phyloP scores from a whole-genome alignment of 1,139 yeast genomes.

The Blastobotrys capitulatus region DNA sequence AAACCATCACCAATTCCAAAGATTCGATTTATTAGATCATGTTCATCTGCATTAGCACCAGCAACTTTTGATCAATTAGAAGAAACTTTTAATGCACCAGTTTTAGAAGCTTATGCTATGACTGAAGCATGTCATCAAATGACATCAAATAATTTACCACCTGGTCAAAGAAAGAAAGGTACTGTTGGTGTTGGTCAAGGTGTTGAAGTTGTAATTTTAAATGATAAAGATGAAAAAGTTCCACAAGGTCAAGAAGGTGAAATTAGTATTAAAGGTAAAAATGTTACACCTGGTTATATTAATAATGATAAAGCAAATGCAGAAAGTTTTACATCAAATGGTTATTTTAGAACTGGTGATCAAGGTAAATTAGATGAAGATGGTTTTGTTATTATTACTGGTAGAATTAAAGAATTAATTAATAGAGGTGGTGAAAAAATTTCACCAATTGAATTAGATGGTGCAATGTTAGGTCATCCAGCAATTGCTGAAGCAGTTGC shows the following conservation, averaged over 20 bases:
- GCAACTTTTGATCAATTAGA: constrained; percentile 53
- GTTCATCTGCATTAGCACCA: constrained; percentile 64
- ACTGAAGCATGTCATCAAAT: constrained; percentile 70
- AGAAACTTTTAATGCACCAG: constrained; percentile 53
- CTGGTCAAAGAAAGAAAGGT: constrained; percentile 58
- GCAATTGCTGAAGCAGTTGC: constrained; percentile 61
- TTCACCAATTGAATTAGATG: constrained; percentile 60
- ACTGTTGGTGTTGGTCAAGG: constrained; percentile 71
- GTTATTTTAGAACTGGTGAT: constrained; percentile 69
- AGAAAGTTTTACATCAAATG: constrained; percentile 52
- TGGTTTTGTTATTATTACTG: constrained; percentile 54
- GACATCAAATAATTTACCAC: constrained; percentile 63
- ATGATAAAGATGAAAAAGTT: constrained; percentile 42
- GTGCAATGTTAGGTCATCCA: constrained; percentile 50
- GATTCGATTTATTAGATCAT: constrained; percentile 60
- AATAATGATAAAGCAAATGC: constrained; percentile 62
- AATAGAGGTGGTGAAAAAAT: constrained; percentile 69
- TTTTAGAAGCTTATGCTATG: constrained; percentile 72
- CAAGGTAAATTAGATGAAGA: constrained; percentile 58
- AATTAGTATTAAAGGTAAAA: constrained; percentile 56
- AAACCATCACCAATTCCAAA: constrained; percentile 46
- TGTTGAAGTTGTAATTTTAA: constrained; percentile 52
- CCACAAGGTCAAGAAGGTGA: constrained; percentile 55
- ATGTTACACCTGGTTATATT: constrained; percentile 65
- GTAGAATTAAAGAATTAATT: constrained; percentile 61